Evolutionary conservation across 228 moss, liverwort and hornwort genomes (phyloP).

Genomic region (Sphagnum magellanicum): DNA sequence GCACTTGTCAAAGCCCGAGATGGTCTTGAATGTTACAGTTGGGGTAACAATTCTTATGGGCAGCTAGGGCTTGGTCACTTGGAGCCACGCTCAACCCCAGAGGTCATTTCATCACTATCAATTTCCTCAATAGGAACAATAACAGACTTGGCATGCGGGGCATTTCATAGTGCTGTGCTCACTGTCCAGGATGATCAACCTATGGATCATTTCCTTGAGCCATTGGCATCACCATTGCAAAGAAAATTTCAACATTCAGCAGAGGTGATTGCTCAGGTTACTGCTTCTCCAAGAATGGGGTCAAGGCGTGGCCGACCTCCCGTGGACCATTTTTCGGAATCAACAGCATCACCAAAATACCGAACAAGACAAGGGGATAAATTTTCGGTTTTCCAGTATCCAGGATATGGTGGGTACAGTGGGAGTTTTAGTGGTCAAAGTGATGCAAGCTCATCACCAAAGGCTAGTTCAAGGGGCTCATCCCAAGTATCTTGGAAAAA

Average conservation of each 20-base stretch:
- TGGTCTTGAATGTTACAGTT: conserved; percentile 31
- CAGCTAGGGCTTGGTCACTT: conserved; percentile 54
- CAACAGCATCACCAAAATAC: conserved; percentile 28
- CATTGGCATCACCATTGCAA: conserved; percentile 17
- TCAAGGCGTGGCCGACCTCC: conserved; percentile 24
- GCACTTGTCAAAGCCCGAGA: conserved; percentile 46
- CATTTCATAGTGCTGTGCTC: conserved; percentile 46
- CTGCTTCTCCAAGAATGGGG: conserved; percentile 26
- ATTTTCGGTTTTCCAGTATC: conserved; percentile 31
- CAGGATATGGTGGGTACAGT: conserved; percentile 23
- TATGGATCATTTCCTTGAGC: conserved; percentile 21
- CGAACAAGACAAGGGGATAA: conserved; percentile 36
- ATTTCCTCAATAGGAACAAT: conserved; percentile 24
- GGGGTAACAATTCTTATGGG: conserved; percentile 48
- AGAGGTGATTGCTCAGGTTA: conserved; percentile 26
- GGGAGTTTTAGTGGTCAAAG: conserved; percentile 21
- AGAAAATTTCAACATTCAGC: conserved; percentile 18
- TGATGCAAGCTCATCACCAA: conserved; percentile 39
- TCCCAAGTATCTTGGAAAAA: conserved; percentile 37
- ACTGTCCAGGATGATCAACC: conserved; percentile 28
- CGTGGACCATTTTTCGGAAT: conserved; percentile 28
- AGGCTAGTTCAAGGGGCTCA: conserved; percentile 36
- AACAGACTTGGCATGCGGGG: conserved; percentile 45
- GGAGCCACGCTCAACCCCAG: conserved; percentile 26
- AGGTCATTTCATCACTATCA: conserved; percentile 21